phyloP scores from a whole-genome alignment of 169 alveolate genomes.

The Plasmodium coatneyi region DNA sequence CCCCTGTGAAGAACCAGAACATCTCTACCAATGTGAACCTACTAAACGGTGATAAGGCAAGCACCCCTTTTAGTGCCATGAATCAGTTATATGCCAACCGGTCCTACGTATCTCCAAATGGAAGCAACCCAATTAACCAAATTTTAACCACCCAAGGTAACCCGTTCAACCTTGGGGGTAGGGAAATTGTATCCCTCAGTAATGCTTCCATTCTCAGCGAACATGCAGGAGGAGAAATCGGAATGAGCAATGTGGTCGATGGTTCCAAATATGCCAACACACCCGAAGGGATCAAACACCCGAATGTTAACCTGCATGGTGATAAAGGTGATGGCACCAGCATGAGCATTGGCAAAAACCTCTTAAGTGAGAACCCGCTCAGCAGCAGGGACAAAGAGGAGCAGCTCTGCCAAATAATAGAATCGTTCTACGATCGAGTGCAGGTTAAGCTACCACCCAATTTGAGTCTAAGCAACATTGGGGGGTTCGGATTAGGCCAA shows the following conservation, averaged over 20 bases:
- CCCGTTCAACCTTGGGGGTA: not conserved
- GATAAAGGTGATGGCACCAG: not conserved
- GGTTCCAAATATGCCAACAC: not conserved
- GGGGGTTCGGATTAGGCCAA: constrained; percentile 81
- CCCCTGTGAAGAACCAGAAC: constrained; percentile 5
- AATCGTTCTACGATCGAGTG: constrained; percentile 41
- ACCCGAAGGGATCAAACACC: not conserved
- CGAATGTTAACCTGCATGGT: not conserved
- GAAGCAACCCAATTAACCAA: not conserved
- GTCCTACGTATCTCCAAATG: constrained; percentile 2
- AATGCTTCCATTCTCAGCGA: not conserved
- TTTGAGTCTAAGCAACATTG: constrained; percentile 29
- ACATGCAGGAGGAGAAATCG: constrained; percentile 8
- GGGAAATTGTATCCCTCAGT: not conserved
- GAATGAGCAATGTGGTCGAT: not conserved
- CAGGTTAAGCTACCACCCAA: constrained; percentile 47
- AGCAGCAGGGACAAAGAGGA: constrained; percentile 22
- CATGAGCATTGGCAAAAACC: not conserved
- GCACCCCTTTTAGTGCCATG: not conserved
- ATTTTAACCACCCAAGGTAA: constrained; percentile 11
- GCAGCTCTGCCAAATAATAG: constrained; percentile 10
- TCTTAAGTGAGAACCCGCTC: not conserved
- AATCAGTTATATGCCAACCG: constrained; percentile 13
- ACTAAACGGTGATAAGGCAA: constrained; percentile 10
- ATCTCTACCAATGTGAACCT: constrained; percentile 10